phyloP scores from a whole-genome alignment of 176 grass and related monocot species.

The Cocos nucifera region DNA sequence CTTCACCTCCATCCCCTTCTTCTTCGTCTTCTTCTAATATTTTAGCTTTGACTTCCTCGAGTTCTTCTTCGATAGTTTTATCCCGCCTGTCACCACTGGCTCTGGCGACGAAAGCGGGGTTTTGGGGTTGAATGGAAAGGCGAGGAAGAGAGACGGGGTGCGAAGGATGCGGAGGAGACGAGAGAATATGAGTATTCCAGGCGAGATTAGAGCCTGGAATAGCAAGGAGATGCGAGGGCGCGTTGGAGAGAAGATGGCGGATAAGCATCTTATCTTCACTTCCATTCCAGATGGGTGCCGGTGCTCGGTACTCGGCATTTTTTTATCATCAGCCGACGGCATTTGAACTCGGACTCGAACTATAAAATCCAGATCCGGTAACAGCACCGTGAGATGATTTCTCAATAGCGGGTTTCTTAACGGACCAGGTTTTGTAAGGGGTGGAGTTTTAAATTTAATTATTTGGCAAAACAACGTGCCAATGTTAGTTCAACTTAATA shows the following conservation, averaged over 20 bases:
- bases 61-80: slow-evolving; percentile 25
- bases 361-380: too few species aligned
- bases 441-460: too few species aligned
- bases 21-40: not conserved
- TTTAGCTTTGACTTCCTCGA: slow-evolving; percentile 3
- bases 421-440: too few species aligned
- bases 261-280: slow-evolving; percentile 25
- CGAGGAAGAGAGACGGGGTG: slow-evolving; percentile 3
- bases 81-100: slow-evolving; percentile 1
- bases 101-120: slow-evolving; percentile 10
- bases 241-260: slow-evolving; percentile 5
- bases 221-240: slow-evolving; percentile 6
- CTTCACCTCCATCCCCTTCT: not conserved
- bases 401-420: too few species aligned
- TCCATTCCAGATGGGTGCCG: not conserved
- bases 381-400: too few species aligned
- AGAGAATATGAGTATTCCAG: too few species aligned
- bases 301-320: too few species aligned
- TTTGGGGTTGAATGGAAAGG: not conserved
- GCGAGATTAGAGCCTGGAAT: slow-evolving; percentile 1
- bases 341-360: too few species aligned
- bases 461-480: too few species aligned
- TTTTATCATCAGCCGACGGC: too few species aligned
- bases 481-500: too few species aligned
- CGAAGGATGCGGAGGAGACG: not conserved